Evolutionary conservation across 257 asterid genomes (phyloP), one percentile per base, ranked within the genome.

Genomic region (Handroanthus guayacan): DNA sequence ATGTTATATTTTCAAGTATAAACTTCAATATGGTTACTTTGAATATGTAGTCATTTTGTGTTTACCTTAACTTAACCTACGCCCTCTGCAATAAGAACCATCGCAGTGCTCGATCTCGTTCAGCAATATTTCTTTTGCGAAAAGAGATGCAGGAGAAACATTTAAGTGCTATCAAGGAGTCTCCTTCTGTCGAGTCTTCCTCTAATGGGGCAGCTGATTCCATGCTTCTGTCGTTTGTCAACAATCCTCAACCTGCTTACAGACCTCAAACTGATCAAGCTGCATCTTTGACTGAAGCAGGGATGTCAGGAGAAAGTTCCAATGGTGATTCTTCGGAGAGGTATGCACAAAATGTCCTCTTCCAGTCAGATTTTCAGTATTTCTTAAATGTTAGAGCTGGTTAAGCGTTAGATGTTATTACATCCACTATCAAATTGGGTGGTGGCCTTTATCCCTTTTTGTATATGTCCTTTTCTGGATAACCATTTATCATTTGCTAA

Each of bases 61-160:
- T 86, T 73, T 39, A 20, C 87, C 88, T 89, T 87, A 79, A 86
- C 87, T 81, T 75, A 47, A 52, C 75, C 37, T 79, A 89, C 83
- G 72, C 84, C 47, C 90, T 89, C 75, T 67, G 87, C 84, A 85
- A 76, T 78, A 83, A 79, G 88, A 87, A 81, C 81, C 69, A 73
- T 43, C 72, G 62, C 14, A 80, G 75, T 63, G 76, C 83, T 65
- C 74, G 85, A 61, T 79, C 82, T 66, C 79, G 74, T 78, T 79
- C 89, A 34, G 81, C 84, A 65, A 55, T 86, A 69, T 71, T 84
- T 34, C 69, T 68, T n/a, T 66, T 87, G 80, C 84, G 89, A 84
- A 85, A 81, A 81, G 88, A 85, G 70, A 79, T 82, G 66, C 83
- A 72, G 58, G 87, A 80, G 66, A 83, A 78, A 76, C 80, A 69